phyloP scores from a whole-genome alignment of 176 grass and related monocot genomes.

The Musa itinerans region DNA sequence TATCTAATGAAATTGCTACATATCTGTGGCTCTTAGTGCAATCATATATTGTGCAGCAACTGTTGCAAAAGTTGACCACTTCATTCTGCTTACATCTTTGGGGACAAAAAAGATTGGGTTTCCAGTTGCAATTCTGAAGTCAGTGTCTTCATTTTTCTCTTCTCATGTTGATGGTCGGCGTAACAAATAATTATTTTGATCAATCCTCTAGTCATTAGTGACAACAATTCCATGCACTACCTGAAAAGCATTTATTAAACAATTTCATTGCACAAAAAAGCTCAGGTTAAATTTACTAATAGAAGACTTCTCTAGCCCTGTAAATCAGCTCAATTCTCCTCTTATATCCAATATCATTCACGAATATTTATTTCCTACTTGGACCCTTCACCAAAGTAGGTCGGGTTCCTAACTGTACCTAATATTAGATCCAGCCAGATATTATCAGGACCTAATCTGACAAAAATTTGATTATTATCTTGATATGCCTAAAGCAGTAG shows the following conservation, averaged over 20 bases:
- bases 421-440: no score
- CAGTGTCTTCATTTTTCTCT: background rate
- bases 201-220: background rate
- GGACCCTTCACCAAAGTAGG: no score
- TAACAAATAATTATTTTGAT: background rate
- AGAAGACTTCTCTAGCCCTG: no score
- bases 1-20: background rate
- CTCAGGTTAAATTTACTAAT: background rate
- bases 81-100: constrained; percentile 89
- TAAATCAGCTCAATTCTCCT: no score
- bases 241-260: background rate
- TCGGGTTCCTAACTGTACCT: no score
- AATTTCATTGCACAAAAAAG: background rate
- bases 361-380: no score
- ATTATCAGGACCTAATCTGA: no score
- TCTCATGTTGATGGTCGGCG: background rate
- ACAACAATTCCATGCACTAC: background rate
- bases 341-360: no score
- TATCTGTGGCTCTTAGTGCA: background rate
- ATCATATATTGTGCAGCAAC: constrained; percentile 30
- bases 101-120: constrained; percentile 74
- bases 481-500: no score
- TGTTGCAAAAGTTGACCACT: constrained; percentile 59
- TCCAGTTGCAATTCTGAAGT: constrained; percentile 80
- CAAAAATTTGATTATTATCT: no score